Base-by-base conservation (phyloP, 257 asterid species). In the Eucommia ulmoides region DNA sequence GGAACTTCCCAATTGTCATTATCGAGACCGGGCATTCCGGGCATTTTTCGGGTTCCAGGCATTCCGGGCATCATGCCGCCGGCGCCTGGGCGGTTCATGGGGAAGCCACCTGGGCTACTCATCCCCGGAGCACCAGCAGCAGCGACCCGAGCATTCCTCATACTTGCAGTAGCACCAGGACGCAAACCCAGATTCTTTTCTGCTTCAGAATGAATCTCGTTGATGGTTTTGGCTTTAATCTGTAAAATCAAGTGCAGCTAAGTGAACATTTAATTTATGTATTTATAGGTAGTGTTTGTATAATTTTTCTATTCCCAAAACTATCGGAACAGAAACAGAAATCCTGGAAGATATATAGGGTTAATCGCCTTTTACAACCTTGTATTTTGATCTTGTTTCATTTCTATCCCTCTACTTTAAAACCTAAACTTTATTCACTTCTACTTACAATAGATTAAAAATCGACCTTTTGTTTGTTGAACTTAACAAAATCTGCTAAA, bases 1-100 rank as follows among this genome's bases (percentile, higher is more conserved):
- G 87, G 77, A 59, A 81, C 72, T 73, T 89, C 94, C 98, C 98
- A 89, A 52, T 74, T 71, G 53, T 82, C 94, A 10, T 68, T 60
- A 54, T 82, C 91, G 41, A 79, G 53, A 48, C 87, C 94, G 14
- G 96, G 87, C 75, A 71, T 68, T 18, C 94, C 96, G 0, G 94
- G 82, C 87, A 89, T 74, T 73, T 76, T 89, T 66, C 94, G 76
- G 33, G 74, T 58, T 49, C 96, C 96, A 0, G 99, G 99, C 95
- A 79, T 86, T 52, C 98, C 99, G 0, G 99, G 96, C 94, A 86
- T 86, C 94, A 86, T 81, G 26, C 99, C 95, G 50, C 94, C 96
- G 45, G 79, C 25, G 33, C 96, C 96, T 24, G 93, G 88, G 3
- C 89, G 82, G 58, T 72, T 86, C 65, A 81, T 63, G 18, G 93